phyloP scores from a whole-genome alignment of 2,329 filamentous ascomycete species.

The Colletotrichum sp. region DNA sequence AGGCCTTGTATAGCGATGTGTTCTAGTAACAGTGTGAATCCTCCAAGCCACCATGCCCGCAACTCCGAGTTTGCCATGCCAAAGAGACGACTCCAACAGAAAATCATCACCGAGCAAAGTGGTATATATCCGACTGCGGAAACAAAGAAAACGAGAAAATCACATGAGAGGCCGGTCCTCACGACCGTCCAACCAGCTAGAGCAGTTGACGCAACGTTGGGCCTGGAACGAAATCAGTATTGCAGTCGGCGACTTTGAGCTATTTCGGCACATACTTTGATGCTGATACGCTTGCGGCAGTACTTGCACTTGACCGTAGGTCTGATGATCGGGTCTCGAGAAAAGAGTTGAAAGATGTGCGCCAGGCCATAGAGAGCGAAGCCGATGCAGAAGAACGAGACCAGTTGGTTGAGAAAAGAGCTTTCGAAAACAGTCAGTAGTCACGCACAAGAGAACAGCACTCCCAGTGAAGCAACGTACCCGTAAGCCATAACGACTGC shows the following conservation, averaged over 20 bases:
- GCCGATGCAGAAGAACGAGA: slow-evolving; percentile 71
- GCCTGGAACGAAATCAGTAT: slow-evolving; percentile 32
- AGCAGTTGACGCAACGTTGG: slow-evolving; percentile 52
- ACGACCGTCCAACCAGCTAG: slow-evolving; percentile 56
- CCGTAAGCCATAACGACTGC: slow-evolving; percentile 77
- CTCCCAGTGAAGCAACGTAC: slow-evolving; percentile 38
- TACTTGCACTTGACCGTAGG: slow-evolving; percentile 72
- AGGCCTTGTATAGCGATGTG: background rate
- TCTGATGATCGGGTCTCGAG: slow-evolving; percentile 73
- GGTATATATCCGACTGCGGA: background rate
- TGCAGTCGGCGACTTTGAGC: background rate
- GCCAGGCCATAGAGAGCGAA: slow-evolving; percentile 70
- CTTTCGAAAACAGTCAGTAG: slow-evolving; percentile 32
- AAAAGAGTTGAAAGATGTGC: slow-evolving; percentile 63
- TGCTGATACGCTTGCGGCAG: slow-evolving; percentile 66
- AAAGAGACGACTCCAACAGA: background rate
- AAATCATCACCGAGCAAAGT: background rate
- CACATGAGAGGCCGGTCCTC: slow-evolving; percentile 38
- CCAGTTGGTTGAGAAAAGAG: slow-evolving; percentile 65
- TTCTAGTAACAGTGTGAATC: background rate
- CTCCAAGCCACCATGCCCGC: background rate
- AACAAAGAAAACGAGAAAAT: background rate
- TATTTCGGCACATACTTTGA: slow-evolving; percentile 54
- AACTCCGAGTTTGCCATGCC: background rate
- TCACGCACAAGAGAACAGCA: background rate